Base-by-base conservation (phyloP, 345 rosid genomes). In the Chamaenerion angustifolium region DNA sequence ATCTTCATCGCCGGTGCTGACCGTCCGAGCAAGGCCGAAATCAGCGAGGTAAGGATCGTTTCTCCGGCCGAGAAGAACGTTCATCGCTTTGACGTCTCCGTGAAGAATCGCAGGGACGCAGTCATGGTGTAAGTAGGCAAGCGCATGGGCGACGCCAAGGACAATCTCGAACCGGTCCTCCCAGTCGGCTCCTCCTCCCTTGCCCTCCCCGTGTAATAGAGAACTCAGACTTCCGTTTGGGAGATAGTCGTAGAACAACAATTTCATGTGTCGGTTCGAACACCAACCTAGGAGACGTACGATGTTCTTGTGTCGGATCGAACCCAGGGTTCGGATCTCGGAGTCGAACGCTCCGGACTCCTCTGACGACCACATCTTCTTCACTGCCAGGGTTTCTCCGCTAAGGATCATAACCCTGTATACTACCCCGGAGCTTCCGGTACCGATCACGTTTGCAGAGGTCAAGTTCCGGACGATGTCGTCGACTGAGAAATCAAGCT, bases 341-440 rank as follows among this genome's bases (percentile, higher is more conserved):
- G 96, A 86, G 59, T 52, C 68, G 67, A 86, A 90, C 44, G 98
- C 88, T 25, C 87, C 87, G 1, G 69, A 70, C 58, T 86, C 93
- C 44, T 90, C 93, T 4, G 77, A 55, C 13, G 98, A 76, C 98
- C 95, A 86, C 96, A 86, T 83, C 55, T 86, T 90, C 59, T 90
- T 90, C 51, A 90, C 96, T 2, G 98, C 98, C 44, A 90, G 52
- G 1, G 75, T 75, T 56, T 80, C 92, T 6, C 94, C 94, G 13
- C 78, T 76, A 6, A 86, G 79, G 16, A 80, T 63, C 17, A 73
- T 75, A 41, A 86, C 89, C 65, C 78, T 67, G 67, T 86, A 83
- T 0, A 90, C 98, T 1, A 90, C 96, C 37, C 98, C 98, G 0
- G 98, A 90, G 78, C 98, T 83, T 43, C 98, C 98, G 0, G 94